Conservation (phyloP, 1,284 basidiomycete genomes). For the Rhodotorula sp. region DNA sequence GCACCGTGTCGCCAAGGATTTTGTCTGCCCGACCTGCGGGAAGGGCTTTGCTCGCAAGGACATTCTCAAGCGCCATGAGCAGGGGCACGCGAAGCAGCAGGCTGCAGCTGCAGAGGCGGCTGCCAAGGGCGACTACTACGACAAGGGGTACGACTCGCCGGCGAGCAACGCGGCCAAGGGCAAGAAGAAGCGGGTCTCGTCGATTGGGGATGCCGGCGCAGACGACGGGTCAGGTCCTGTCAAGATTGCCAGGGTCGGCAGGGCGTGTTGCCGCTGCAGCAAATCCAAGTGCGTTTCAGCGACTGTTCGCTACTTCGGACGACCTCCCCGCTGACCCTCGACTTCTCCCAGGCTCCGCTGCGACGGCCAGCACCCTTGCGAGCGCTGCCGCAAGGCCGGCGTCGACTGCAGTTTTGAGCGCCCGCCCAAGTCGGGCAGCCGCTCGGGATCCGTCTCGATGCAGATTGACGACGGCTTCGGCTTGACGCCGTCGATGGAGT, state of each 20-base stretch:
- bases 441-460: constrained; percentile 16
- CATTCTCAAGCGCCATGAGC: constrained; percentile 37
- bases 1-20: constrained; percentile 35
- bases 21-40: constrained; percentile 35
- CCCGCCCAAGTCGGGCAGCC: constrained; percentile 16
- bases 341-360: constrained; percentile 27
- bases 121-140: constrained; percentile 15
- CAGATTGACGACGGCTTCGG: constrained; percentile 16
- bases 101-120: constrained; percentile 26
- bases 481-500: constrained; percentile 23
- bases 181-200: constrained; percentile 22
- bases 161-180: constrained; percentile 8
- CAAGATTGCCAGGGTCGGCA: constrained; percentile 28
- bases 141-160: constrained; percentile 12
- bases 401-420: constrained; percentile 36
- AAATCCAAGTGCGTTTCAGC: constrained; percentile 29
- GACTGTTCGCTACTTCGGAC: too few species aligned
- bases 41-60: constrained; percentile 40
- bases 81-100: constrained; percentile 35
- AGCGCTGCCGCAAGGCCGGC: constrained; percentile 28
- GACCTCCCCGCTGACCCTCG: rapidly evolving
- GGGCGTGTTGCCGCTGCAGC: constrained; percentile 35
- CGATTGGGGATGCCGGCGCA: constrained; percentile 7
- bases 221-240: constrained; percentile 17
- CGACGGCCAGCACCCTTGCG: constrained; percentile 38